Percentiles rank a stretch among this genome's conserved stretches.
Conservation (phyloP, 768 basidiomycete genomes). For the Mycena metata region DNA sequence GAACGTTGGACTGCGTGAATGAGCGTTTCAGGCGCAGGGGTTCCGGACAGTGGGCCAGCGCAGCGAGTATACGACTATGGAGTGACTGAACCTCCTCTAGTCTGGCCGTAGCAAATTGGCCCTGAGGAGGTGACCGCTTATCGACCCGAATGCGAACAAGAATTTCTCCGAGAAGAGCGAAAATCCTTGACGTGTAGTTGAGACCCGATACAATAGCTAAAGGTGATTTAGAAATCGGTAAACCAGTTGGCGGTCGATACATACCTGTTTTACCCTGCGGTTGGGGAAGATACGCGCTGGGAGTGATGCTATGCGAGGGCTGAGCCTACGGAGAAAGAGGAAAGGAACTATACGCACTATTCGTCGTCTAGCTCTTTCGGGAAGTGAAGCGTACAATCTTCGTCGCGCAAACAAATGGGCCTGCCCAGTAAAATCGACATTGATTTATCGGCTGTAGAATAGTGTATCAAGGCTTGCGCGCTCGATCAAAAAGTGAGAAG, state of each 20-base stretch:
- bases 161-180: slow-evolving; percentile 88
- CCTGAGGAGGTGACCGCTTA: slow-evolving; percentile 87
- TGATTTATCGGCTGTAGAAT: slow-evolving; percentile 82
- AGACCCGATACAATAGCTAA: slow-evolving; percentile 84
- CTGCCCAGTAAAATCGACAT: slow-evolving; percentile 88
- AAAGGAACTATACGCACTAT: slow-evolving; percentile 71
- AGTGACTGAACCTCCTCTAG: slow-evolving; percentile 88
- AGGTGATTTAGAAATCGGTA: background rate
- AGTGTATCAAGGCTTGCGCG: slow-evolving; percentile 27
- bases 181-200: slow-evolving; percentile 89
- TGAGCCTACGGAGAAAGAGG: slow-evolving; percentile 47
- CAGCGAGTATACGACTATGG: slow-evolving; percentile 80
- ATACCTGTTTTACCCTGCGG: slow-evolving; percentile 81
- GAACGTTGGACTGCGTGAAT: slow-evolving; percentile 61
- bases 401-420: slow-evolving; percentile 88
- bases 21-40: slow-evolving; percentile 77
- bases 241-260: background rate
- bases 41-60: slow-evolving; percentile 83
- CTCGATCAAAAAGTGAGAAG: background rate
- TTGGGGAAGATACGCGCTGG: slow-evolving; percentile 84
- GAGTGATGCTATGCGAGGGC: slow-evolving; percentile 75
- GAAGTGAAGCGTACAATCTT: slow-evolving; percentile 92
- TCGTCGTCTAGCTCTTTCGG: slow-evolving; percentile 92
- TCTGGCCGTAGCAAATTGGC: slow-evolving; percentile 86
- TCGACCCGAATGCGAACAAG: slow-evolving; percentile 89